These are phyloP conservation scores for Naegleria lovaniensis DNA, from an alignment of 208 protist genomes.

Conservation along the genomic window DNA sequence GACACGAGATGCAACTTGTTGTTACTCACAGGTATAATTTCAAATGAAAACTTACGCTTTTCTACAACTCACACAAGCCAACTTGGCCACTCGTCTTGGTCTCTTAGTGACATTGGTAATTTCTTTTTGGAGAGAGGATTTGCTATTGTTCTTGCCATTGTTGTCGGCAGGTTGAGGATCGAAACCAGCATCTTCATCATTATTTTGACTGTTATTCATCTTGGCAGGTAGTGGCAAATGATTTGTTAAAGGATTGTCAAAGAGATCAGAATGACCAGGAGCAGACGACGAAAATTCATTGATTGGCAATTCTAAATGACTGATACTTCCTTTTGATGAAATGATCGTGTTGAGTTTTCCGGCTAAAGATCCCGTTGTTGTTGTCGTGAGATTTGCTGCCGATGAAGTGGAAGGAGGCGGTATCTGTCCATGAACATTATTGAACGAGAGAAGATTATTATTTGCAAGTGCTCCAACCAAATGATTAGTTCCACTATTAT, in stretches of 20 bases:
- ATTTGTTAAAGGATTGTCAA: background rate
- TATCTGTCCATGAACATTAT: too few species aligned
- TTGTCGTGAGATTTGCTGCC: too few species aligned
- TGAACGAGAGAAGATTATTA: too few species aligned
- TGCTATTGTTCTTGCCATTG: background rate
- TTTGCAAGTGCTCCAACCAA: too few species aligned
- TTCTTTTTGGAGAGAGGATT: background rate
- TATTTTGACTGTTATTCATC: background rate
- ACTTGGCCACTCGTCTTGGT: slow-evolving; percentile 20
- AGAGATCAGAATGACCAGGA: background rate
- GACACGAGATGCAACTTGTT: too few species aligned
- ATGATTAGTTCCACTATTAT: too few species aligned
- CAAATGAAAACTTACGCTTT: slow-evolving; percentile 7
- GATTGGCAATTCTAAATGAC: background rate
- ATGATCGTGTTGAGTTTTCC: too few species aligned
- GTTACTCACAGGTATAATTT: too few species aligned
- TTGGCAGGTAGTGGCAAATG: background rate
- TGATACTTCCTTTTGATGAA: background rate
- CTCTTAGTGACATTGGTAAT: background rate
- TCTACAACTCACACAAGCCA: slow-evolving; percentile 13
- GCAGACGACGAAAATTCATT: background rate
- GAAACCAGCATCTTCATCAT: background rate
- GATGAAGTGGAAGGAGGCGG: too few species aligned
- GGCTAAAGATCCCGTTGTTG: too few species aligned
- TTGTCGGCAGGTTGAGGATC: background rate